These are phyloP conservation scores for Jatropha curcas DNA, from an alignment of 345 rosid species.

Conservation along the genomic window DNA sequence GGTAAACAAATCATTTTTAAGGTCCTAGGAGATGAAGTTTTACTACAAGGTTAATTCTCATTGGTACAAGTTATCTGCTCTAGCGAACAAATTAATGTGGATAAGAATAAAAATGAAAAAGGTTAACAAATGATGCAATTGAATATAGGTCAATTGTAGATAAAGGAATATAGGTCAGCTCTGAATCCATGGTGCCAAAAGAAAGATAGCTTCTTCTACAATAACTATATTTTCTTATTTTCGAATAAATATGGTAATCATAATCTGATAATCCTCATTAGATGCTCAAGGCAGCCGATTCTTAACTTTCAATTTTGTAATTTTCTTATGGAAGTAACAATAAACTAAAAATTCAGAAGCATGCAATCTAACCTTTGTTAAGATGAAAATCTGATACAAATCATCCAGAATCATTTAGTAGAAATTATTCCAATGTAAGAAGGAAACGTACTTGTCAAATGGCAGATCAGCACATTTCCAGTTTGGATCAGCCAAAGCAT, in stretches of 20 bases:
- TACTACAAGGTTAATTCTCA: neutral
- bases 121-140: neutral
- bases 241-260: neutral
- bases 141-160: neutral
- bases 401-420: neutral
- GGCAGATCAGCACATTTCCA: slow-evolving; percentile 84
- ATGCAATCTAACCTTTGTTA: neutral
- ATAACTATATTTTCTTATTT: neutral
- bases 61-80: neutral
- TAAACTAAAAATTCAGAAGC: neutral
- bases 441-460: slow-evolving; percentile 62
- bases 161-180: neutral
- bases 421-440: neutral
- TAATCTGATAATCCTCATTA: neutral
- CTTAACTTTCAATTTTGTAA: no score
- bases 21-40: neutral
- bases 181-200: neutral
- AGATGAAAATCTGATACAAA: neutral
- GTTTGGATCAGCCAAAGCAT: slow-evolving; percentile 66
- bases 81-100: neutral
- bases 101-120: no score
- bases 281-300: neutral
- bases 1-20: neutral
- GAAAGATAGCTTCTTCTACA: neutral
- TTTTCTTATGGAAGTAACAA: neutral